phyloP scores from a whole-genome alignment of 371 early-diverging fungal species.

The Mucor circinelloides region DNA sequence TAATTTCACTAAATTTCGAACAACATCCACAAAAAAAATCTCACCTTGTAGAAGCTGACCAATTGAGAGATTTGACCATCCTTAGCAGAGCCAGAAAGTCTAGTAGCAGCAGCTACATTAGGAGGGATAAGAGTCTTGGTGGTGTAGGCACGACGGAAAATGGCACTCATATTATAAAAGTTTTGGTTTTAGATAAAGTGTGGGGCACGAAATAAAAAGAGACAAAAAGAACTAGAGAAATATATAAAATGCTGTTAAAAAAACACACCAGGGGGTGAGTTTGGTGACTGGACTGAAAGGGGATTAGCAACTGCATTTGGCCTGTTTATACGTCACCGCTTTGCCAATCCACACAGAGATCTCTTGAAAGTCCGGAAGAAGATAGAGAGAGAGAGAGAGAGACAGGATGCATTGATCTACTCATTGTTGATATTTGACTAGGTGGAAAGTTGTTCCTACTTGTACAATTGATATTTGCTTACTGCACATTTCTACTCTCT shows the following conservation, averaged over 20 bases:
- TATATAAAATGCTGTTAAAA: conserved; percentile 4
- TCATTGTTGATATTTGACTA: too few relatives aligned
- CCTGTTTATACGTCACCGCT: not conserved
- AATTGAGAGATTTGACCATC: conserved; percentile 48
- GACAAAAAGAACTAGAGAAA: conserved; percentile 1
- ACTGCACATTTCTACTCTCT: too few relatives aligned
- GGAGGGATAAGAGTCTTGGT: conserved; percentile 60
- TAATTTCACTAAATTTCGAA: not conserved
- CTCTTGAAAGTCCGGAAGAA: not conserved
- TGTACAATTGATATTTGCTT: too few relatives aligned
- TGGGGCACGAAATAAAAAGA: conserved; percentile 4
- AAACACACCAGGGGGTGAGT: conserved; percentile 12
- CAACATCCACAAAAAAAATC: not conserved
- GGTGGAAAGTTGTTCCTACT: too few relatives aligned
- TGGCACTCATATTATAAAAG: conserved; percentile 39
- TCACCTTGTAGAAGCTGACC: conserved; percentile 58
- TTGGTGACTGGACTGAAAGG: conserved; percentile 1
- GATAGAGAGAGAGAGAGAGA: too few relatives aligned
- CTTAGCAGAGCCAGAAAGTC: conserved; percentile 45
- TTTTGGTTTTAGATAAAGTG: conserved; percentile 3
- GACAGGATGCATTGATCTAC: too few relatives aligned
- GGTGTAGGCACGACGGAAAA: conserved; percentile 58
- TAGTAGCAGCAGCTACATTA: conserved; percentile 55
- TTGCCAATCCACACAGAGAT: not conserved
- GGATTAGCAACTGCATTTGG: not conserved